Percentiles rank a stretch among this genome's conserved stretches.
These are phyloP conservation scores for Capsella rubella DNA, from an alignment of 441 rosid genomes.

Conservation along the genomic window DNA sequence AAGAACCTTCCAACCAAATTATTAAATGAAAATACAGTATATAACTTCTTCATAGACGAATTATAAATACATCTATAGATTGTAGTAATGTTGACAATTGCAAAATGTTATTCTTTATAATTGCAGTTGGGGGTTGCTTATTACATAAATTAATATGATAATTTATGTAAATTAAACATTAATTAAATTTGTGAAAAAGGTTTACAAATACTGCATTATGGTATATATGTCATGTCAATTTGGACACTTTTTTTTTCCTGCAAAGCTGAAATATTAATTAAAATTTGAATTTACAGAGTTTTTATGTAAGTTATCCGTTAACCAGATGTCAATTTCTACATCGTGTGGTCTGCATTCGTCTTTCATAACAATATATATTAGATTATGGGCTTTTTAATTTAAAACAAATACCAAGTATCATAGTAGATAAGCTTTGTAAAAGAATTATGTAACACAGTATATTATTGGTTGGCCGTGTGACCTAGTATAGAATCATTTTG, in stretches of 20 bases:
- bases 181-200: neutral
- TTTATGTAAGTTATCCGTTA: no score
- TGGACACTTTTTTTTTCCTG: neutral
- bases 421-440: neutral
- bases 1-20: constrained; percentile 38
- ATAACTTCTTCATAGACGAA: constrained; percentile 12
- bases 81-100: constrained; percentile 39
- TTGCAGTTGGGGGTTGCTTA: constrained; percentile 41
- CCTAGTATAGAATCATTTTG: constrained; percentile 7
- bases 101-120: constrained; percentile 30
- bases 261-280: neutral
- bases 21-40: constrained; percentile 30
- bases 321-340: no score
- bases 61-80: constrained; percentile 23
- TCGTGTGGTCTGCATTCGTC: no score
- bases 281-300: no score
- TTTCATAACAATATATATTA: no score
- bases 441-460: neutral
- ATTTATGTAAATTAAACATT: constrained; percentile 32
- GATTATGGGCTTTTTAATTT: no score
- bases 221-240: constrained; percentile 17
- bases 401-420: no score
- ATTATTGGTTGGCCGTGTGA: constrained; percentile 3
- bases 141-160: constrained; percentile 35
- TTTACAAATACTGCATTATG: neutral